Conservation (phyloP, 106 monocot genomes). For the Dendrobium chrysotoxum region DNA sequence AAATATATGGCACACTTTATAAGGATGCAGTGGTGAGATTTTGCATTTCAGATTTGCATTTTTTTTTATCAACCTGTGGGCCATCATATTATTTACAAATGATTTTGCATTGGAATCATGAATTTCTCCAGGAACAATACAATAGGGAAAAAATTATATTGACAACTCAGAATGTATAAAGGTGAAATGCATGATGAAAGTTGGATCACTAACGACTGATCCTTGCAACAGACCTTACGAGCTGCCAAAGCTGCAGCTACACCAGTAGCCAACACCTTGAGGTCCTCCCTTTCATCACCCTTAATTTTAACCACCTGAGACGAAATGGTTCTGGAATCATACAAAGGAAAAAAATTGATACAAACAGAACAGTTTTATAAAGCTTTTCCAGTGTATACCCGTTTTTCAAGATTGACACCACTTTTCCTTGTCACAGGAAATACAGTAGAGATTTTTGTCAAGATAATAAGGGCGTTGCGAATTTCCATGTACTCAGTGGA, state of each 20-base stretch:
- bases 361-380: neutral
- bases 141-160: neutral
- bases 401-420: slow-evolving; percentile 86
- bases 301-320: slow-evolving; percentile 86
- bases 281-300: slow-evolving; percentile 88
- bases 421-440: slow-evolving; percentile 89
- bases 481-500: slow-evolving; percentile 94
- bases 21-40: neutral
- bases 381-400: slow-evolving; percentile 36
- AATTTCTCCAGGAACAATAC: neutral
- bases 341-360: neutral
- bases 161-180: neutral
- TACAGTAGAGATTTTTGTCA: slow-evolving; percentile 89
- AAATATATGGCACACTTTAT: neutral
- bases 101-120: neutral
- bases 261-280: slow-evolving; percentile 94
- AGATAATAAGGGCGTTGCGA: slow-evolving; percentile 85
- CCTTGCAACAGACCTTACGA: slow-evolving; percentile 63
- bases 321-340: neutral
- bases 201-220: neutral
- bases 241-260: slow-evolving; percentile 93
- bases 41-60: neutral
- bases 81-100: no score
- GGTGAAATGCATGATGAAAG: neutral
- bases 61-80: neutral